Base-by-base conservation (phyloP, 176 grass and related monocot genomes). In the Bromus sterilis region DNA sequence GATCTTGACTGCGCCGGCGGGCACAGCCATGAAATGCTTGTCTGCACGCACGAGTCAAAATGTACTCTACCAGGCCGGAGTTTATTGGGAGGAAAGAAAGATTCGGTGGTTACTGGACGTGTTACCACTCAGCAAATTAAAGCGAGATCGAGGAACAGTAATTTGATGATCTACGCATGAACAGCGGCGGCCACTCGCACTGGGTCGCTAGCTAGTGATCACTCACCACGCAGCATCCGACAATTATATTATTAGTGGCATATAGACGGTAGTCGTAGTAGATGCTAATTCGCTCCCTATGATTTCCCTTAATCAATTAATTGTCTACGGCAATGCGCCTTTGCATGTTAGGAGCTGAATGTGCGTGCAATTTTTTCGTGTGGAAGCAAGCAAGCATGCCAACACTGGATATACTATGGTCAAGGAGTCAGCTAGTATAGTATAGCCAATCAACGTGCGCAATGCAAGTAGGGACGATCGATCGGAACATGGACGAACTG, bases 101-200 rank as follows among this genome's bases (percentile, higher is more conserved):
- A 42, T 77, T 67, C 24, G 61, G 82, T 84, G 72, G 60, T 77
- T 56, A 66, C 35, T 75, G 82, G 46, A 66, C 24, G 59, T 41
- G 58, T 56, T 76, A 83, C 32, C 71, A 83, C 58, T 32, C 7
- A 48, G 0, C 69, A 33, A n/a, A n/a, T n/a, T n/a, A n/a, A 71
- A 55, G 67, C 39, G 23, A 29, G 23, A 44, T 71, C 24, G 13
- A 4, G 2, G 67, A 71, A 71, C 67, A 71, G 67, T 71, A 18
- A 44, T 29, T 44, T 26, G 68, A 44, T 28, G 28, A 29, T 13
- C 31, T 4, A 30, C 9, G 26, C 2, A 33, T 25, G 65, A 78
- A 85, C 56, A 63, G 31, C 12, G 31, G 30, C 9, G 34, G n/a
- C 66, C 83, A 86, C 76, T 63, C 23, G 15, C n/a, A n/a, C 35